Conservation (phyloP, 495 filamentous ascomycete species). For the Chaetomium tenue region DNA sequence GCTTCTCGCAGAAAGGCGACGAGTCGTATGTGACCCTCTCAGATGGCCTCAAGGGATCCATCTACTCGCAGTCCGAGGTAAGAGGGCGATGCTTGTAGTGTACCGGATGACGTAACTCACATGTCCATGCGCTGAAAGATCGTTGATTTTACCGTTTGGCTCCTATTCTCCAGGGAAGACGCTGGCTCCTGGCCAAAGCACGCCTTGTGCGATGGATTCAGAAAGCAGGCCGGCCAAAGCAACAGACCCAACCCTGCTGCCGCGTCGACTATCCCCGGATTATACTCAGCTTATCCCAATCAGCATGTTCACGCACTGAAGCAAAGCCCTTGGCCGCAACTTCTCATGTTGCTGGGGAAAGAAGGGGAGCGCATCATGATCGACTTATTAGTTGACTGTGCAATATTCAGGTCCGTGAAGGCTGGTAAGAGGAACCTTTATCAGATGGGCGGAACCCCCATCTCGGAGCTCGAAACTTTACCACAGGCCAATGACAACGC, state of each 20-base stretch:
- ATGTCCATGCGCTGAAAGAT: slow-evolving; percentile 52
- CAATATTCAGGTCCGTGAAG: slow-evolving; percentile 67
- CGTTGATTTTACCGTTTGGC: slow-evolving; percentile 78
- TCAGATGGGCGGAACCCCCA: slow-evolving; percentile 70
- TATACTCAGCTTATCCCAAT: slow-evolving; percentile 61
- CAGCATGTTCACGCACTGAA: slow-evolving; percentile 68
- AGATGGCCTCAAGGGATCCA: slow-evolving; percentile 41
- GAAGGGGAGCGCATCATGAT: slow-evolving; percentile 82
- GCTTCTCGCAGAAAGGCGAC: slow-evolving; percentile 64
- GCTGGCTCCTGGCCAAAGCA: slow-evolving; percentile 60
- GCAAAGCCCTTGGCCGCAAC: slow-evolving; percentile 64
- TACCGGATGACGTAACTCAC: slow-evolving; percentile 12
- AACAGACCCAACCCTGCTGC: slow-evolving; percentile 12
- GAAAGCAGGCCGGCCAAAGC: slow-evolving; percentile 37
- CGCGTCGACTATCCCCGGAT: slow-evolving; percentile 44
- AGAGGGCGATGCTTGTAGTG: slow-evolving; percentile 12
- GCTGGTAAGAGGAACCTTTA: slow-evolving; percentile 59
- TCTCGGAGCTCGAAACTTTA: slow-evolving; percentile 41
- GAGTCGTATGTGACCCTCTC: slow-evolving; percentile 52
- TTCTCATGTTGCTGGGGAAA: slow-evolving; percentile 68
- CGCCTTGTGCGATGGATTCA: slow-evolving; percentile 76
- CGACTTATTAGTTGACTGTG: slow-evolving; percentile 72
- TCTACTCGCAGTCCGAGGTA: slow-evolving; percentile 62
- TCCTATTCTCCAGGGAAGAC: slow-evolving; percentile 62
- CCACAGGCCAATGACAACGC: slow-evolving; percentile 20